Percentiles rank a stretch among this genome's conserved stretches.
phyloP scores from a whole-genome alignment of 1,284 basidiomycete species.

The Agroathelia rolfsii region DNA sequence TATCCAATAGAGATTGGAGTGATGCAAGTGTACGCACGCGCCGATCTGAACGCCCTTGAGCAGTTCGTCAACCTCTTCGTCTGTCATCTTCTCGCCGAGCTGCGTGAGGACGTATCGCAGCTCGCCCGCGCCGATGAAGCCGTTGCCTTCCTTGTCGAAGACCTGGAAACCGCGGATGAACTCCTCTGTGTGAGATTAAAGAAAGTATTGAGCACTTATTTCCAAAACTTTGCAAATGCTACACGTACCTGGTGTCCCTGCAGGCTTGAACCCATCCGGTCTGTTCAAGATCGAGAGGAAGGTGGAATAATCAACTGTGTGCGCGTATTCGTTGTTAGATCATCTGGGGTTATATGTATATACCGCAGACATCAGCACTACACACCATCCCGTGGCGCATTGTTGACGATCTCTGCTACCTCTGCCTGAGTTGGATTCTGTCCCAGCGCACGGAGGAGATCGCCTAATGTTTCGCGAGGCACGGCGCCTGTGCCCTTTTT shows the following conservation, averaged over 20 bases:
- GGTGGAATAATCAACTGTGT: slow-evolving; percentile 76
- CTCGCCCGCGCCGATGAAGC: slow-evolving; percentile 89
- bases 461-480: slow-evolving; percentile 84
- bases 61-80: slow-evolving; percentile 97
- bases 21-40: slow-evolving; percentile 42
- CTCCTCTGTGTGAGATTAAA: slow-evolving; percentile 62
- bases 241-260: slow-evolving; percentile 75
- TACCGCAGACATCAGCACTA: slow-evolving; percentile 10
- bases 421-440: slow-evolving; percentile 99
- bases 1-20: slow-evolving; percentile 12
- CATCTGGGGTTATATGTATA: not conserved
- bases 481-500: slow-evolving; percentile 91
- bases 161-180: slow-evolving; percentile 99
- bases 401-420: slow-evolving; percentile 72
- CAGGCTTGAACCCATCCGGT: slow-evolving; percentile 94
- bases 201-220: slow-evolving; percentile 1
- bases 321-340: slow-evolving; percentile 9
- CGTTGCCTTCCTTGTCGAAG: slow-evolving; percentile 97
- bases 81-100: slow-evolving; percentile 94
- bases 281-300: slow-evolving; percentile 91
- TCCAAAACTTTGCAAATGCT: slow-evolving; percentile 2
- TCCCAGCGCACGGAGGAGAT: slow-evolving; percentile 88
- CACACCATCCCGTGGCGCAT: slow-evolving; percentile 71
- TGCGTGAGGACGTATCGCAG: slow-evolving; percentile 93
- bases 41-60: slow-evolving; percentile 90